Evolutionary conservation across 768 basidiomycete species (phyloP).

Genomic region (Kwoniella newhampshirensis): DNA sequence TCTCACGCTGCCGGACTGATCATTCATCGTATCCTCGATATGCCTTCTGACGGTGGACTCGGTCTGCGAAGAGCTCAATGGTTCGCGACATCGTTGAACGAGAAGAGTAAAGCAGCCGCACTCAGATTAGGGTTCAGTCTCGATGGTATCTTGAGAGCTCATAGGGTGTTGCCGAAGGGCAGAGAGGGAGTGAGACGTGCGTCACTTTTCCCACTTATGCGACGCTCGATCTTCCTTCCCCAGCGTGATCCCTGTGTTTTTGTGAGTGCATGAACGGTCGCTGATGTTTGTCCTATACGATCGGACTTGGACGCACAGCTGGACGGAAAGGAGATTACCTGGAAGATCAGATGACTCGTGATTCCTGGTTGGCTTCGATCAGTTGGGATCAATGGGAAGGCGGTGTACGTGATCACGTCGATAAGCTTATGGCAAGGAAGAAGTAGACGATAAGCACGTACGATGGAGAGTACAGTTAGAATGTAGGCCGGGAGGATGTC

Average conservation of each 20-base stretch:
- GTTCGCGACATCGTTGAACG: conserved; percentile 30
- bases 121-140: conserved; percentile 29
- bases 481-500: not conserved
- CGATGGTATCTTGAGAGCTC: conserved; percentile 26
- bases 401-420: conserved; percentile 26
- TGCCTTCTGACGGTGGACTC: conserved; percentile 24
- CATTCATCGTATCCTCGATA: conserved; percentile 30
- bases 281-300: no score
- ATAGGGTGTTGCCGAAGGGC: conserved; percentile 17
- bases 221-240: no score
- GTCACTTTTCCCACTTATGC: not conserved
- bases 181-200: conserved; percentile 19
- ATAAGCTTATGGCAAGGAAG: conserved; percentile 33
- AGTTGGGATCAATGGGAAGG: conserved; percentile 43
- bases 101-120: conserved; percentile 23
- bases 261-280: no score
- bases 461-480: not conserved
- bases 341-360: conserved; percentile 24
- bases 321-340: conserved; percentile 31
- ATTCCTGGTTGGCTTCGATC: conserved; percentile 41
- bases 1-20: conserved; percentile 34
- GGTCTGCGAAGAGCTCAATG: conserved; percentile 35
- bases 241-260: no score
- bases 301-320: conserved; percentile 2
- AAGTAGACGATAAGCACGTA: conserved; percentile 7